Conservation (phyloP, 2,329 filamentous ascomycete species). For the Chalaropsis thielavioides region DNA sequence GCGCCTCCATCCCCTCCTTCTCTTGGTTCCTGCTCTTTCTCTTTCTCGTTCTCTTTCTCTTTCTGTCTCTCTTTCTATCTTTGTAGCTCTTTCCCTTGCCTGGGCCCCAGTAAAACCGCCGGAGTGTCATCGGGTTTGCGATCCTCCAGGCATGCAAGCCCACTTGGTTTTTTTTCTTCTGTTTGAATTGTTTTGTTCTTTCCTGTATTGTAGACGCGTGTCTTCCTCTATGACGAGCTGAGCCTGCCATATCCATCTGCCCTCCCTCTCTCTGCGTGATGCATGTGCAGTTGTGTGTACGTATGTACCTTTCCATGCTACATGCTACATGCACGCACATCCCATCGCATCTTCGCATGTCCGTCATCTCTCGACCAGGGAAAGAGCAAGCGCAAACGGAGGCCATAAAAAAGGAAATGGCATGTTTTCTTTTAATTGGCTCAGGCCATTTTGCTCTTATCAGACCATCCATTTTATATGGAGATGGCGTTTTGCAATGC, state of each 20-base stretch:
- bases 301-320: neutral
- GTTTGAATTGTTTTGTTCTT: neutral
- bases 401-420: neutral
- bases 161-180: neutral
- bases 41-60: neutral
- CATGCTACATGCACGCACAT: neutral
- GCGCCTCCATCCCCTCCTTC: neutral
- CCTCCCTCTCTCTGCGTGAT: neutral
- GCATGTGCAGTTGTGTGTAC: no score
- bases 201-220: neutral
- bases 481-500: neutral
- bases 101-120: neutral
- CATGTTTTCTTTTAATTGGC: slow-evolving; percentile 4
- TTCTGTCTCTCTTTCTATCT: neutral
- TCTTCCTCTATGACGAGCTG: no score
- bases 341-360: neutral
- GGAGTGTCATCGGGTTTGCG: neutral
- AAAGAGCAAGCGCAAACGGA: slow-evolving; percentile 4
- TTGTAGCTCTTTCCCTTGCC: neutral
- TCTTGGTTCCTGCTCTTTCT: neutral
- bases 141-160: neutral
- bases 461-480: slow-evolving; percentile 3
- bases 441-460: neutral
- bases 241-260: no score
- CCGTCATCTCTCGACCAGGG: neutral